These are phyloP conservation scores for Flaveria bidentis DNA, from an alignment of 129 eudicot species.

Conservation along the genomic window DNA sequence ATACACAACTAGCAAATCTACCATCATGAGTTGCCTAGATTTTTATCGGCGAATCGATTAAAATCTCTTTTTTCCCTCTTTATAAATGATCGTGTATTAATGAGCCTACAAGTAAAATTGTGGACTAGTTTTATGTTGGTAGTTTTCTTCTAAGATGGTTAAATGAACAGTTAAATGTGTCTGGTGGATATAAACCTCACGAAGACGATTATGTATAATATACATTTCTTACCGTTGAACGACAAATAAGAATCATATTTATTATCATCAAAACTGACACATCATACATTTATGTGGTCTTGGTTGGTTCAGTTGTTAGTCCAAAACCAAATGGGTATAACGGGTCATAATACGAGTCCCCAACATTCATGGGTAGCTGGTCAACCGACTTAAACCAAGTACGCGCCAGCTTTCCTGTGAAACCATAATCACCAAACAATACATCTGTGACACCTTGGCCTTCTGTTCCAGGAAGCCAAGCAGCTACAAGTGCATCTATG, in stretches of 20 bases:
- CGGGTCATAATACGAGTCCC: conserved; percentile 66
- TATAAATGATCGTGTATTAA: too few relatives aligned
- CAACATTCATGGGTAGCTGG: conserved; percentile 73
- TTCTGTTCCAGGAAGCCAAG: conserved; percentile 79
- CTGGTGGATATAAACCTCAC: too few relatives aligned
- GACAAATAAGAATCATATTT: too few relatives aligned
- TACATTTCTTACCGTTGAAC: too few relatives aligned
- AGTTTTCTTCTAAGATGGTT: too few relatives aligned
- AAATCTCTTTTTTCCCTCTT: neutral
- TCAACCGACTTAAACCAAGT: conserved; percentile 70
- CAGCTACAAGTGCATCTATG: conserved; percentile 66
- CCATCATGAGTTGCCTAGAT: neutral
- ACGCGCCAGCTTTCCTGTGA: conserved; percentile 55
- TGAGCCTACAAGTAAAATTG: too few relatives aligned
- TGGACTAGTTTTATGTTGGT: too few relatives aligned
- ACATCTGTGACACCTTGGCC: conserved; percentile 76
- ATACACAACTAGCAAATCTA: neutral
- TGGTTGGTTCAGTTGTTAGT: conserved; percentile 39
- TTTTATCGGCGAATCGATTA: too few relatives aligned
- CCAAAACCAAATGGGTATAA: conserved; percentile 62
- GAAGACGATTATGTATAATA: too few relatives aligned
- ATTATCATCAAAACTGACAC: too few relatives aligned
- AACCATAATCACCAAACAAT: conserved; percentile 54
- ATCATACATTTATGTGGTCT: neutral
- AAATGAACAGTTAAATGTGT: too few relatives aligned